Evolutionary conservation across 106 monocot species (phyloP).

Genomic region (Dendrobium nobile): DNA sequence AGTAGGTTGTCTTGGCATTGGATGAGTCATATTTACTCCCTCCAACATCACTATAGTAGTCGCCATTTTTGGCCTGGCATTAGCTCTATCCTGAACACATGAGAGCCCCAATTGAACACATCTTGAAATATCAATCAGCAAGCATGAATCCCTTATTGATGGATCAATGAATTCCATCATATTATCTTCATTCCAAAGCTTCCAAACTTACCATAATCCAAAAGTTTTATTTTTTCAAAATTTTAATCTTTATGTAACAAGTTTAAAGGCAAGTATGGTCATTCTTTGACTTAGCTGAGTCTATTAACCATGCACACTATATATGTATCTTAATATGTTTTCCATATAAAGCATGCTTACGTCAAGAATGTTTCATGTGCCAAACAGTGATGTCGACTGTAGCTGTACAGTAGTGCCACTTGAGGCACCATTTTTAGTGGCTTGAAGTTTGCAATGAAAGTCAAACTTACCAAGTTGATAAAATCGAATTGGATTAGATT

Average conservation of each 20-base stretch:
- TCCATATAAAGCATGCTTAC: no score
- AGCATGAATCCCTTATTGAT: conserved; percentile 7
- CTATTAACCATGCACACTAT: no score
- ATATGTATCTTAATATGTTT: no score
- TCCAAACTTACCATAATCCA: conserved; percentile 10
- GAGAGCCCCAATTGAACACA: conserved; percentile 17
- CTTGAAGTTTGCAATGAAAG: no score
- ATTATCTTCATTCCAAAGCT: conserved; percentile 10
- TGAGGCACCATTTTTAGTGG: no score
- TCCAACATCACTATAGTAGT: conserved; percentile 17
- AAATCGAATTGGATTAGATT: no score
- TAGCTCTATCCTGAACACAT: conserved; percentile 20
- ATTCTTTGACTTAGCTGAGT: neutral
- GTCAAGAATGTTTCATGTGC: no score
- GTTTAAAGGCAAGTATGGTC: neutral
- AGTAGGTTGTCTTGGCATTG: conserved; percentile 13
- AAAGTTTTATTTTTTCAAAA: neutral
- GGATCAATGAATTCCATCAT: conserved; percentile 22
- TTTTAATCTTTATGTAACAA: neutral
- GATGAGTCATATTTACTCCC: neutral
- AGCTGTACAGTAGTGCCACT: no score
- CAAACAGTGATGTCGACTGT: no score
- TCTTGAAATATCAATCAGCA: neutral
- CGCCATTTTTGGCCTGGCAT: conserved; percentile 17
- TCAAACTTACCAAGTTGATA: no score